Evolutionary conservation across 345 rosid genomes (phyloP), one percentile per base, ranked within the genome.

Genomic region (Dipteronia dyeriana): DNA sequence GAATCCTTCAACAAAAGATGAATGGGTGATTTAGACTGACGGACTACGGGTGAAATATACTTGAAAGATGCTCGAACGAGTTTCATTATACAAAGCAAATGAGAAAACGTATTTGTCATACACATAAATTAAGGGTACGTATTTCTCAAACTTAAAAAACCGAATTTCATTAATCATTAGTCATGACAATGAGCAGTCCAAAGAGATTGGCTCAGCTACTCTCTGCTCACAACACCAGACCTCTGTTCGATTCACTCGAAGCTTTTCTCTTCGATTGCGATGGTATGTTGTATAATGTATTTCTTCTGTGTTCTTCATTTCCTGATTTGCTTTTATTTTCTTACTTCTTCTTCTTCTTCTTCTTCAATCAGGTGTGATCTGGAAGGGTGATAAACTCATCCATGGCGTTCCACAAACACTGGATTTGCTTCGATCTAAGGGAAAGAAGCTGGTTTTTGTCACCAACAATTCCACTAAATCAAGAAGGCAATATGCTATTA

Each of bases 401-500:
- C 87, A 91, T 70, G 97, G 98, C 39, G 95, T 90, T 49, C 73
- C 88, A 53, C 69, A 85, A 59, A 90, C 95, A 2, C 83, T 95
- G 19, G 88, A 92, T 39, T 41, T 85, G 81, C 91, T 95, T 77
- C 95, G 97, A 39, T 91, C 97, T 38, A 90, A 91, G 94, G 98
- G 99, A 75, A 93, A 95, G 87, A 90, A 85, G 78, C 81, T 92
- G 41, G 86, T 93, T 59, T 95, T 91, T 80, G 96, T 93, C n/a
- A 95, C 98, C 38, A 93, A 95, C 78, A 93, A 93, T 75, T 92
- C 99, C 45, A 75, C 76, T 19, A 92, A 91, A 86, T 95, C 97
- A 9, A 87, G 99, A 70, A 81, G 80, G 71, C 97, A 95, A 83
- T 88, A 85, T 71, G 90, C 90, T 38, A 70, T 85, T 29, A 96